Evolutionary conservation across 2,329 filamentous ascomycete genomes (phyloP), one percentile per base, ranked within the genome.

Genomic region (Colletotrichum sp.): DNA sequence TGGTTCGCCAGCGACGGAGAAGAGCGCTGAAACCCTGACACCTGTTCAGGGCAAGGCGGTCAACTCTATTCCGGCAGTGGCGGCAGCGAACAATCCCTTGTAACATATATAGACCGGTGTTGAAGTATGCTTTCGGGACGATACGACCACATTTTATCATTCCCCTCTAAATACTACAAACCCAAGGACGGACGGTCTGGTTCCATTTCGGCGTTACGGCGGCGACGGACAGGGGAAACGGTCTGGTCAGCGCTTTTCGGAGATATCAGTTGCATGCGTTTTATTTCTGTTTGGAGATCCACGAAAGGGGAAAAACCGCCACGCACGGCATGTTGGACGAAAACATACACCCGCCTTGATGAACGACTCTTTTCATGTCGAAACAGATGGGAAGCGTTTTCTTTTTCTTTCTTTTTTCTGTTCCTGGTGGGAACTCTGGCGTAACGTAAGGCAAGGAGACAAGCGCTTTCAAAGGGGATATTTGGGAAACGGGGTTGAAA

Each of bases 1-100:
- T 22, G 85, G 87, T 48, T 81, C 82, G 8, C 81, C 83, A 12
- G 74, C 77, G 15, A 72, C 76, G 5, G 84, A 85, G 30, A 86
- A 84, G 76, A 71, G 66, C 28, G 55, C 71, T 1, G 81, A 84
- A 6, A 34, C 64, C 32, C n/a, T 77, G 60, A 78, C 72, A 30
- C 44, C 71, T 15, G 48, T 70, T 9, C 52, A 34, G 60, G 55
- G 61, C 16, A 75, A 75, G 12, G 61, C 71, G 27, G 32, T 71
- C 32, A 77, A 63, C 34, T 60, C 72, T 11, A 60, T 71, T 27
- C 57, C 78, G 11, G 71, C 71, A 39, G 67, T 44, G 16, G 59
- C 25, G 16, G 61, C 25, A 34, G 63, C 72, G 30, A 57, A 72
- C 68, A 68, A 68, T 68, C 75, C 79, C 79, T 80, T 85, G 84